phyloP scores from a whole-genome alignment of 2,329 filamentous ascomycete species.

The Diaporthe vaccinii region DNA sequence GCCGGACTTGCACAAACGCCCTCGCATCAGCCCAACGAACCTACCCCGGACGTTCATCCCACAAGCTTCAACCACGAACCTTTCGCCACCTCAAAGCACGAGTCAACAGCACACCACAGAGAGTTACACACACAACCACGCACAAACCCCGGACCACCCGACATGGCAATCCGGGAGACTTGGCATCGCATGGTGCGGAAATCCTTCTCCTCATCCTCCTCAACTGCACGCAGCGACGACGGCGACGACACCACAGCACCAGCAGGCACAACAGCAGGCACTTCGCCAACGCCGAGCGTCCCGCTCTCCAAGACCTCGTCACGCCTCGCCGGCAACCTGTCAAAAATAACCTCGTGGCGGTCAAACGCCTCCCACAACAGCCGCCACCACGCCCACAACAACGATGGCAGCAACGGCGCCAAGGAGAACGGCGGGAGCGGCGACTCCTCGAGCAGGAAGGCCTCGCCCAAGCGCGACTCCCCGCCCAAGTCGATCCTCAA shows the following conservation, averaged over 20 bases:
- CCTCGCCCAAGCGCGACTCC: conserved; percentile 37
- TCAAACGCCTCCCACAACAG: conserved; percentile 18
- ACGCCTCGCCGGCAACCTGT: conserved; percentile 2
- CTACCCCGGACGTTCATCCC: neutral
- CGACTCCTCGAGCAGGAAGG: conserved; percentile 43
- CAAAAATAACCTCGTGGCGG: conserved; percentile 36
- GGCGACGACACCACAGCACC: conserved; percentile 5
- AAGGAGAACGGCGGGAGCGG: neutral
- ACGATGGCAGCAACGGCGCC: neutral
- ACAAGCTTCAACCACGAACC: conserved; percentile 21
- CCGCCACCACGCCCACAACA: neutral
- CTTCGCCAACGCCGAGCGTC: conserved; percentile 17
- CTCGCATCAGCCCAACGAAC: neutral
- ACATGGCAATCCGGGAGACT: conserved; percentile 39
- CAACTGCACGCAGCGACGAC: conserved; percentile 30
- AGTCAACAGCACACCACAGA: neutral
- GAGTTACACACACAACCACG: neutral
- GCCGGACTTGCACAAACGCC: conserved; percentile 11
- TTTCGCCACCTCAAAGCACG: neutral
- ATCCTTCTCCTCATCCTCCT: conserved; percentile 38
- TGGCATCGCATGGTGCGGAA: conserved; percentile 40
- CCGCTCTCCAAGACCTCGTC: neutral
- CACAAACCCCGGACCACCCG: neutral
- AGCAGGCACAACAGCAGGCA: conserved; percentile 2
- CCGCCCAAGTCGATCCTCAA: conserved; percentile 30